A percentile compares a stretch with the other conserved stretches of the same genome.
phyloP scores from a whole-genome alignment of 2,329 filamentous ascomycete species.

The Colletotrichum liriopes region DNA sequence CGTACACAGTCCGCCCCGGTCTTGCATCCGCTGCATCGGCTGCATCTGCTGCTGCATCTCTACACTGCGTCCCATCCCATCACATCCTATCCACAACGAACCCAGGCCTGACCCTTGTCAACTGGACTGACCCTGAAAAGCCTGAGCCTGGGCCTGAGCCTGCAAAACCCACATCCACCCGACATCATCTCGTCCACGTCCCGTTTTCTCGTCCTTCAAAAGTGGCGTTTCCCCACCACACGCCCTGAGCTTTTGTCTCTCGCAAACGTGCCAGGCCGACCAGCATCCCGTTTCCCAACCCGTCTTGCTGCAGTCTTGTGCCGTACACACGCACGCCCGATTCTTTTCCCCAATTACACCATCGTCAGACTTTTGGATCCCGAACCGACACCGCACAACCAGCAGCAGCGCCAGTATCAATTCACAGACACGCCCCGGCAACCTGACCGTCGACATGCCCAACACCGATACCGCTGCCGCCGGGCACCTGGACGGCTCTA shows the following conservation, averaged over 20 bases:
- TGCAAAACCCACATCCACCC: slow-evolving; percentile 3
- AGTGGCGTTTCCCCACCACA: slow-evolving; percentile 41
- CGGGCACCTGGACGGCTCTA: slow-evolving; percentile 41
- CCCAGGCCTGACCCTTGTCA: slow-evolving; percentile 7
- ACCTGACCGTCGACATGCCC: slow-evolving; percentile 42
- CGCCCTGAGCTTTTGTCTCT: slow-evolving; percentile 28
- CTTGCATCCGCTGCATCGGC: neutral
- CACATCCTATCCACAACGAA: neutral
- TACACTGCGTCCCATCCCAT: neutral
- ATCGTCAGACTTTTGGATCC: neutral
- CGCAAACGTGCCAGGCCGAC: slow-evolving; percentile 29
- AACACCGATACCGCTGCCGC: slow-evolving; percentile 44
- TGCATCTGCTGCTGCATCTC: slow-evolving; percentile 6
- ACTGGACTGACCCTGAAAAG: neutral
- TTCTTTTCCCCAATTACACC: neutral
- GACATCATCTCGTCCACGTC: slow-evolving; percentile 20
- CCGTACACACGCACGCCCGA: slow-evolving; percentile 23
- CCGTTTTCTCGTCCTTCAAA: slow-evolving; percentile 32
- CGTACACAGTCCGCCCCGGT: neutral
- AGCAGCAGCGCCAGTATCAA: neutral
- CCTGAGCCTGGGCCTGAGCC: slow-evolving; percentile 7
- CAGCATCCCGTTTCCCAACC: slow-evolving; percentile 33
- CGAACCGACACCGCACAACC: neutral
- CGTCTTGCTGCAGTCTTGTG: slow-evolving; percentile 37
- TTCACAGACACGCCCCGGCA: slow-evolving; percentile 17